These are phyloP conservation scores for Populus euphratica DNA, from an alignment of 345 rosid species.

Conservation along the genomic window DNA sequence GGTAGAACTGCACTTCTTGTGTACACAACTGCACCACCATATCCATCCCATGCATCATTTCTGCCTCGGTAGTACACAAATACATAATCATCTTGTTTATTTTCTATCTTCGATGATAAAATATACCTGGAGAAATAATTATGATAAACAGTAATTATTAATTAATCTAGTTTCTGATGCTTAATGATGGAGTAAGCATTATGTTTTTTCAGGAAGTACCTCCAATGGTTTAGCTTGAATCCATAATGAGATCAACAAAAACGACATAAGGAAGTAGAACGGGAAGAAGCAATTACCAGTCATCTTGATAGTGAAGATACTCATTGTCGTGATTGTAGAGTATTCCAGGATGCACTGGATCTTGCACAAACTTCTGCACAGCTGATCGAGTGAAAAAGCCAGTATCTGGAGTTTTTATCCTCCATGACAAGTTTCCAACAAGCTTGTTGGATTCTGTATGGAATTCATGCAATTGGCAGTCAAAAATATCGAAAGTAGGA, in stretches of 20 bases:
- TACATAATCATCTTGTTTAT: conserved; percentile 63
- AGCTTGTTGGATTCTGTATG: conserved; percentile 64
- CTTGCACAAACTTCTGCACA: conserved; percentile 65
- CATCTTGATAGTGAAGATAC: conserved; percentile 93
- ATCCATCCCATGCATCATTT: conserved; percentile 99
- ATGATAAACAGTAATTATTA: background rate
- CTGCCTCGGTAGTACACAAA: conserved; percentile 84
- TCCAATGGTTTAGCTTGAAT: background rate
- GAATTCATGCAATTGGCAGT: conserved; percentile 90
- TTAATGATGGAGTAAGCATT: background rate
- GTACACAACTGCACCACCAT: conserved; percentile 91
- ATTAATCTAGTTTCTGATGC: background rate
- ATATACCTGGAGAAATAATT: conserved; percentile 56
- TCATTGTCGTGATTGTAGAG: conserved; percentile 87
- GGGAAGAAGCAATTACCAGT: conserved; percentile 51
- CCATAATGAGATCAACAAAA: background rate
- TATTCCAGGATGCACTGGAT: conserved; percentile 66
- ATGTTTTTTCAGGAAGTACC: background rate
- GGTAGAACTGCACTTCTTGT: conserved; percentile 78
- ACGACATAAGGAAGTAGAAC: background rate
- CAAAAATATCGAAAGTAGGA: conserved; percentile 76
- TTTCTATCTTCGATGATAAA: conserved; percentile 70
- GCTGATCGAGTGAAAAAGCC: conserved; percentile 79
- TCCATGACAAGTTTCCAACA: conserved; percentile 76
- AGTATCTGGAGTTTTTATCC: conserved; percentile 67